A percentile compares a stretch with the other conserved stretches of the same genome.
Evolutionary conservation across 176 grass and related monocot genomes (phyloP).

Genomic region (Aegilops sharonensis): DNA sequence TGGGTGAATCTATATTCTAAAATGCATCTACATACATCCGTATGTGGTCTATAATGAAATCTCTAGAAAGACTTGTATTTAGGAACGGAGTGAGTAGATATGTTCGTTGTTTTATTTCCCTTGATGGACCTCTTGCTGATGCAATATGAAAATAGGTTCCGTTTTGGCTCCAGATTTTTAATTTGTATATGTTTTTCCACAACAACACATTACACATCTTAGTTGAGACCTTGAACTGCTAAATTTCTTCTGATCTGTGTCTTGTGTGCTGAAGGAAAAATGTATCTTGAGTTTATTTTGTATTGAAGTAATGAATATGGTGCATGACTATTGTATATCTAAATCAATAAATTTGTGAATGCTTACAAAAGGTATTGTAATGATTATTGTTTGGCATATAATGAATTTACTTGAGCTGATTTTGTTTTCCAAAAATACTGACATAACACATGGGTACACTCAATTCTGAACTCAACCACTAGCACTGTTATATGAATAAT

Average conservation of each 20-base stretch:
- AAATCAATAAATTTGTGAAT: not conserved
- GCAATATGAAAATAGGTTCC: not conserved
- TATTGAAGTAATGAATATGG: not conserved
- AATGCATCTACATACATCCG: too few species aligned
- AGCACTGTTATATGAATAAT: not conserved
- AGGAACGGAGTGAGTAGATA: not conserved
- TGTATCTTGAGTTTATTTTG: not conserved
- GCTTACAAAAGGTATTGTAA: not conserved
- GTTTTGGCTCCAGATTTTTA: not conserved
- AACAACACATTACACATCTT: not conserved
- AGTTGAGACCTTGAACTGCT: not conserved
- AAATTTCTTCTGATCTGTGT: not conserved
- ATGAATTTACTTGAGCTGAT: not conserved
- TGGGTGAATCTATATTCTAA: too few species aligned
- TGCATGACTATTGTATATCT: not conserved
- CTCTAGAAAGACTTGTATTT: too few species aligned
- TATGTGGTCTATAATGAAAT: too few species aligned
- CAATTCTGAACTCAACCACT: constrained; percentile 2
- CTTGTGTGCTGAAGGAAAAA: not conserved
- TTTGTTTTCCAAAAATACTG: not conserved
- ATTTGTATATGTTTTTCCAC: not conserved
- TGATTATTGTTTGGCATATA: not conserved
- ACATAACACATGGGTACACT: not conserved
- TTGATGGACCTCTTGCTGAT: not conserved
- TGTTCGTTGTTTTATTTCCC: not conserved